phyloP scores from a whole-genome alignment of 345 rosid genomes.

The Camelina sativa region DNA sequence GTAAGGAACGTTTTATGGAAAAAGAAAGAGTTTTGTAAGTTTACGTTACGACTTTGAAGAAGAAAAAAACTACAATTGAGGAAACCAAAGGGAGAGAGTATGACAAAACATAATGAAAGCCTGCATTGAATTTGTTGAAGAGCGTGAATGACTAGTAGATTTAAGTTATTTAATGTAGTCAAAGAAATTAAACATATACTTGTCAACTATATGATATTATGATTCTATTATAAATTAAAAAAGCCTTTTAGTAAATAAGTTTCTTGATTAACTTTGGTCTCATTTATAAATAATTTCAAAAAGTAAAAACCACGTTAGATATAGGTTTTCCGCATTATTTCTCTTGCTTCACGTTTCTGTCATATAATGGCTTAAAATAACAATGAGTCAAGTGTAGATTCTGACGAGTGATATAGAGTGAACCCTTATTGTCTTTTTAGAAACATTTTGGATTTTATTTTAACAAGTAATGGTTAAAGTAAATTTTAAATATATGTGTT shows the following conservation, averaged over 20 bases:
- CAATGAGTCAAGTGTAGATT: neutral
- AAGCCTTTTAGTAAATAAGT: neutral
- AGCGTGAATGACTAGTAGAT: slow-evolving; percentile 18
- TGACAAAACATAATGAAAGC: slow-evolving; percentile 9
- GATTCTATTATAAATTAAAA: neutral
- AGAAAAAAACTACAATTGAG: slow-evolving; percentile 22
- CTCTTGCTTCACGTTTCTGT: slow-evolving; percentile 20
- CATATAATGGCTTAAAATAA: neutral
- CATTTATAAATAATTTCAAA: neutral
- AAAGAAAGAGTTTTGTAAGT: slow-evolving; percentile 1
- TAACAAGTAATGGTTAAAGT: neutral
- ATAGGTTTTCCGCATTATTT: slow-evolving; percentile 7
- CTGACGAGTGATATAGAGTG: neutral
- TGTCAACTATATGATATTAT: neutral
- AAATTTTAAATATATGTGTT: neutral
- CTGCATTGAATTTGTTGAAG: slow-evolving; percentile 15
- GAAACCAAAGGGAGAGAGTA: slow-evolving; percentile 14
- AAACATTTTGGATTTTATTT: too few species aligned
- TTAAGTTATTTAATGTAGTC: neutral
- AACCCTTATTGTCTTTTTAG: neutral
- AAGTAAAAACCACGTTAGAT: neutral
- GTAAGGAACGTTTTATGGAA: slow-evolving; percentile 16
- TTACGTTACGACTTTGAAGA: slow-evolving; percentile 24
- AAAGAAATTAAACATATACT: neutral
- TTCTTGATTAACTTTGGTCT: neutral